Evolutionary conservation across 192 early-diverging fungal species (phyloP).

Genomic region (Umbelopsis ramanniana): DNA sequence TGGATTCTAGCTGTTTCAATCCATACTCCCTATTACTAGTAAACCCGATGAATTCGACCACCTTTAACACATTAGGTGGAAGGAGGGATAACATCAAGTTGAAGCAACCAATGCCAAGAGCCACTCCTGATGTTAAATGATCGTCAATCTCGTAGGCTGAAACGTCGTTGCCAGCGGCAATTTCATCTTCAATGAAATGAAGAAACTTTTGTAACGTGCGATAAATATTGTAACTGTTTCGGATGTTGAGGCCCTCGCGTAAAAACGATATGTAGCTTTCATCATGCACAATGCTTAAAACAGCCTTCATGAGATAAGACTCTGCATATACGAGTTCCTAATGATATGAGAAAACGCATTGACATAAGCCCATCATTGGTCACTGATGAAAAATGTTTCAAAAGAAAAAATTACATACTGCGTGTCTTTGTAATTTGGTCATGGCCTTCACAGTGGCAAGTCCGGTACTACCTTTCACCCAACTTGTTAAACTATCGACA

Average conservation of each 20-base stretch:
- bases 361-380: background rate
- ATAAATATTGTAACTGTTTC: slow-evolving; percentile 69
- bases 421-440: slow-evolving; percentile 66
- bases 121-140: slow-evolving; percentile 81
- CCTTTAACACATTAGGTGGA: slow-evolving; percentile 68
- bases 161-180: slow-evolving; percentile 49
- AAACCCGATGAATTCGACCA: slow-evolving; percentile 88
- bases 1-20: slow-evolving; percentile 70
- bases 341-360: background rate
- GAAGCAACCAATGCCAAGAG: slow-evolving; percentile 78
- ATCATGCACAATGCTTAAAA: slow-evolving; percentile 76
- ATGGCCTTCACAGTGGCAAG: slow-evolving; percentile 52
- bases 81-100: slow-evolving; percentile 80
- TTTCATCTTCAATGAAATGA: slow-evolving; percentile 52
- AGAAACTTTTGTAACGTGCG: slow-evolving; percentile 57
- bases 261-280: slow-evolving; percentile 77
- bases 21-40: slow-evolving; percentile 75
- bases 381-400: slow-evolving; percentile 4
- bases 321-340: slow-evolving; percentile 85
- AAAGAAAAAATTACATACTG: slow-evolving; percentile 44
- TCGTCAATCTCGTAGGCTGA: slow-evolving; percentile 68
- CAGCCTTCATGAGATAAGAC: slow-evolving; percentile 69
- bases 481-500: slow-evolving; percentile 52
- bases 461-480: slow-evolving; percentile 47
- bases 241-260: slow-evolving; percentile 79